A percentile compares a stretch with the other conserved stretches of the same genome.
Evolutionary conservation across 768 basidiomycete genomes (phyloP).

Genomic region (Chalciporus sphaerocephalus): DNA sequence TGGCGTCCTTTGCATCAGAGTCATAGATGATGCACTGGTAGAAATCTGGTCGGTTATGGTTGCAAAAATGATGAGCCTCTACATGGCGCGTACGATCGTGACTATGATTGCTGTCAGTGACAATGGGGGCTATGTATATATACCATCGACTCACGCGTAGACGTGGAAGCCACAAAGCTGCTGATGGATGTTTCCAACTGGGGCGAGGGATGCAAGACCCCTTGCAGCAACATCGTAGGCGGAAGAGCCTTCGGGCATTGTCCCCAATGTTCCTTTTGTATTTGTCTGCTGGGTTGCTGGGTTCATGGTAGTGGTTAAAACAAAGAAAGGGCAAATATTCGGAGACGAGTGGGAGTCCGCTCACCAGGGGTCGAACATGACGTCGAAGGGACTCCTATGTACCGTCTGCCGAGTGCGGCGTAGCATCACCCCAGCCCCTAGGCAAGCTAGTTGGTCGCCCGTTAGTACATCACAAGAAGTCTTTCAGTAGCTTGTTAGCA

Average conservation of each 20-base stretch:
- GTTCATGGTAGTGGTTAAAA: slow-evolving; percentile 19
- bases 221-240: slow-evolving; percentile 25
- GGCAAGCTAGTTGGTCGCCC: too few species aligned
- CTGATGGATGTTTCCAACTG: slow-evolving; percentile 31
- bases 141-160: slow-evolving; percentile 25
- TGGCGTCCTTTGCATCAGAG: slow-evolving; percentile 37
- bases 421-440: too few species aligned
- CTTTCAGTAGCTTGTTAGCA: too few species aligned
- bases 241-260: slow-evolving; percentile 22
- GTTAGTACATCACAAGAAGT: too few species aligned
- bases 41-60: slow-evolving; percentile 35
- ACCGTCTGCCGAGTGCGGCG: not conserved
- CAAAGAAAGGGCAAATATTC: not conserved
- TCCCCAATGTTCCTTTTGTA: slow-evolving; percentile 1
- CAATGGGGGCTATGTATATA: not conserved
- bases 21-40: slow-evolving; percentile 47
- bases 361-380: not conserved
- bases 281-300: slow-evolving; percentile 27
- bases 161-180: slow-evolving; percentile 36
- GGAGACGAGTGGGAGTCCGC: too few species aligned
- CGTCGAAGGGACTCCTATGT: not conserved
- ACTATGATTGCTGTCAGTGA: slow-evolving; percentile 11
- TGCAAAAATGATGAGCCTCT: slow-evolving; percentile 45
- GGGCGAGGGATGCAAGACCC: slow-evolving; percentile 32
- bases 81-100: slow-evolving; percentile 34